These are phyloP conservation scores for Leucosporidium creatinivorum DNA, from an alignment of 768 basidiomycete genomes.

Conservation along the genomic window DNA sequence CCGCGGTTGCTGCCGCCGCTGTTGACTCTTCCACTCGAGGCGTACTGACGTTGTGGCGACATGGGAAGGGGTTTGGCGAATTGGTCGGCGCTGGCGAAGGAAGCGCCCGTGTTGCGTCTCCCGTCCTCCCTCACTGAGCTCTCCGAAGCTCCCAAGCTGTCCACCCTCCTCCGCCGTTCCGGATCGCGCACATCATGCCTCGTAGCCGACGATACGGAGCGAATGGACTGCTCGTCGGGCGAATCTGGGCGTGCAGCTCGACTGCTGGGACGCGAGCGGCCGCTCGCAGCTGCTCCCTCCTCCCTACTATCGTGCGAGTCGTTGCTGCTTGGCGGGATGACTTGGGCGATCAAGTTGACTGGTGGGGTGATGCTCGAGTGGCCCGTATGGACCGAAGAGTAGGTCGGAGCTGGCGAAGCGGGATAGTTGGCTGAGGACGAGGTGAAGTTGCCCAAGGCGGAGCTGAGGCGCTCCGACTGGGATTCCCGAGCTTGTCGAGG, in stretches of 20 bases:
- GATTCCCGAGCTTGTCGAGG: neutral
- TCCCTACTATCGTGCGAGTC: neutral
- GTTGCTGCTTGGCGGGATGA: neutral
- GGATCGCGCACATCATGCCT: slow-evolving; percentile 45
- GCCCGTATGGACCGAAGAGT: neutral
- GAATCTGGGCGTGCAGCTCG: neutral
- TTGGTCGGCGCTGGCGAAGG: slow-evolving; percentile 6
- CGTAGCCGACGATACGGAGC: slow-evolving; percentile 17
- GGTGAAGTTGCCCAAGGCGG: slow-evolving; percentile 16
- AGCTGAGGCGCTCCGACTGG: slow-evolving; percentile 12
- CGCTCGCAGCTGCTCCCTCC: neutral
- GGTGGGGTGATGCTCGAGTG: slow-evolving; percentile 6
- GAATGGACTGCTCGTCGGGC: slow-evolving; percentile 6
- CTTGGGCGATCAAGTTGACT: neutral
- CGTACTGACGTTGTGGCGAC: neutral
- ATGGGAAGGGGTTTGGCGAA: slow-evolving; percentile 17
- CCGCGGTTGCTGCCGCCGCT: slow-evolving; percentile 2
- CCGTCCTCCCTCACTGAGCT: neutral
- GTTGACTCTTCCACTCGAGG: neutral
- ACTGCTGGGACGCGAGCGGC: too few relatives aligned
- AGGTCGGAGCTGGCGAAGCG: neutral
- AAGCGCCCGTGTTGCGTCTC: slow-evolving; percentile 12
- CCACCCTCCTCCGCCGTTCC: slow-evolving; percentile 11
- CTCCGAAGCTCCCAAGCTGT: slow-evolving; percentile 11
- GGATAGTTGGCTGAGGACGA: neutral